Conservation (phyloP, 805 yeast species). For the Kazachstania africana region DNA sequence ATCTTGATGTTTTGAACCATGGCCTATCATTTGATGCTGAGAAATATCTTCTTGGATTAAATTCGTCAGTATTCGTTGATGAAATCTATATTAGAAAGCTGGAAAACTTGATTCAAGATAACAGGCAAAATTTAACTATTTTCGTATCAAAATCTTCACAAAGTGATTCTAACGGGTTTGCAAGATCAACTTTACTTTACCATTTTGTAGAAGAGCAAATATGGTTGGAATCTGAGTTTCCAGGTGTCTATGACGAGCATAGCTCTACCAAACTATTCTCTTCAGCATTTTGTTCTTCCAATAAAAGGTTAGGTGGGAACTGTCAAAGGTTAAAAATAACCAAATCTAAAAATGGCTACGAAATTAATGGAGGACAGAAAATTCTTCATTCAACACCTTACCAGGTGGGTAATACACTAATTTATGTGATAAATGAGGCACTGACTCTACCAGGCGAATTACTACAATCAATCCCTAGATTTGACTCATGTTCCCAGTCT, state of each 20-base stretch:
- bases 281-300: slow-evolving; percentile 43
- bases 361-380: slow-evolving; percentile 47
- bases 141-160: slow-evolving; percentile 38
- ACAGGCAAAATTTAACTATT: slow-evolving; percentile 41
- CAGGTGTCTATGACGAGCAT: slow-evolving; percentile 1
- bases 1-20: slow-evolving; percentile 17
- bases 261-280: slow-evolving; percentile 28
- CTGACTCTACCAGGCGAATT: slow-evolving; percentile 53
- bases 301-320: slow-evolving; percentile 41
- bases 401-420: slow-evolving; percentile 49
- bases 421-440: slow-evolving; percentile 52
- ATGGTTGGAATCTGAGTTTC: slow-evolving; percentile 13
- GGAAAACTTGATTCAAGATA: slow-evolving; percentile 33
- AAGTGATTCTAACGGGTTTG: slow-evolving; percentile 23
- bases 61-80: slow-evolving; percentile 52
- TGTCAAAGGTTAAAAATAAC: slow-evolving; percentile 49
- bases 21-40: slow-evolving; percentile 36
- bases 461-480: slow-evolving; percentile 52
- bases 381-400: slow-evolving; percentile 33
- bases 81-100: slow-evolving; percentile 56
- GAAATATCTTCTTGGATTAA: slow-evolving; percentile 47
- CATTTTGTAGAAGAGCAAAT: slow-evolving; percentile 37
- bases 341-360: slow-evolving; percentile 15
- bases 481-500: slow-evolving; percentile 53
- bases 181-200: slow-evolving; percentile 38